Evolutionary conservation across 2,329 filamentous ascomycete species (phyloP).

Genomic region (Ascochyta lentis): DNA sequence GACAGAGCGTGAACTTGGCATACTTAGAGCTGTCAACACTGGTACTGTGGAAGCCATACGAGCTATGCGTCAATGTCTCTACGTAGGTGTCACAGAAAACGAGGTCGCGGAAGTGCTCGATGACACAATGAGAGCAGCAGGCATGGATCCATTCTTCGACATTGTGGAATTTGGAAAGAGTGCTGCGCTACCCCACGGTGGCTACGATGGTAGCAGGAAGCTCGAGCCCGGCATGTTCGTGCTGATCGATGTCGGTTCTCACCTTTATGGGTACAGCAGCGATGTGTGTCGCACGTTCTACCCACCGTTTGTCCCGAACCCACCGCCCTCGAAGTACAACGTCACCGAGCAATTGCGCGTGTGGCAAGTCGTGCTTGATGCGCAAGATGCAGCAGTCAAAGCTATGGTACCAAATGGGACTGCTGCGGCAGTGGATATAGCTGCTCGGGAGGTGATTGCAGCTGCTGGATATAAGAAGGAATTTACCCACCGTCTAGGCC

Average conservation of each 20-base stretch:
- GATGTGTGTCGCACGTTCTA: slow-evolving; percentile 70
- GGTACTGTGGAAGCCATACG: slow-evolving; percentile 67
- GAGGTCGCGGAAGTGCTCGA: slow-evolving; percentile 64
- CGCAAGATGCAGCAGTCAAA: slow-evolving; percentile 62
- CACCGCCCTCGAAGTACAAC: slow-evolving; percentile 21
- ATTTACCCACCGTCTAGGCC: slow-evolving; percentile 69
- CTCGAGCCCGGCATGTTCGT: slow-evolving; percentile 64
- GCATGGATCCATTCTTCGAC: slow-evolving; percentile 67
- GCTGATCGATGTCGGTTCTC: slow-evolving; percentile 68
- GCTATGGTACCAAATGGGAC: slow-evolving; percentile 60
- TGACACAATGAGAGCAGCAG: slow-evolving; percentile 60
- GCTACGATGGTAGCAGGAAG: slow-evolving; percentile 58
- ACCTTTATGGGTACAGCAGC: slow-evolving; percentile 68
- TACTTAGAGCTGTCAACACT: slow-evolving; percentile 68
- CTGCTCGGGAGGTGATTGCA: slow-evolving; percentile 64
- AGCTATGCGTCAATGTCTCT: slow-evolving; percentile 64
- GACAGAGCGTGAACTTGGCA: slow-evolving; percentile 61
- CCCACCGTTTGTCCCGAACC: slow-evolving; percentile 43
- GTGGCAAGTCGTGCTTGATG: slow-evolving; percentile 68
- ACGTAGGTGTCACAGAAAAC: slow-evolving; percentile 63
- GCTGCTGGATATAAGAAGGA: slow-evolving; percentile 64
- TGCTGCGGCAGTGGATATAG: slow-evolving; percentile 67
- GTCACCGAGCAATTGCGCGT: slow-evolving; percentile 61
- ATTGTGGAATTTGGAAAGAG: slow-evolving; percentile 68
- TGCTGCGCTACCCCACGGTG: slow-evolving; percentile 62